These are phyloP conservation scores for Wilhelminamyces savonicus DNA, from an alignment of 805 yeast genomes.

Conservation along the genomic window DNA sequence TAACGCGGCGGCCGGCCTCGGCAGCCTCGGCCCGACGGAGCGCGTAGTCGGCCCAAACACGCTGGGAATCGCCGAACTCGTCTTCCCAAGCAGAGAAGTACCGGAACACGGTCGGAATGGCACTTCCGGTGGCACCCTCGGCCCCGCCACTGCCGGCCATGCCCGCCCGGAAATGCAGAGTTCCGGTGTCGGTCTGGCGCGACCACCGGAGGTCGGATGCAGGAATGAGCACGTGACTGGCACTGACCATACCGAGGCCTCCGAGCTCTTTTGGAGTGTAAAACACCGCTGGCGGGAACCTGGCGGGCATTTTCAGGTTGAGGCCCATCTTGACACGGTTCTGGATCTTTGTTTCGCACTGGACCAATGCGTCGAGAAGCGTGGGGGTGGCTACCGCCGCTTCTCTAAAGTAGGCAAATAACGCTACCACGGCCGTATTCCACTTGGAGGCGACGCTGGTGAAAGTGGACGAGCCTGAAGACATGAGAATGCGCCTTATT, in stretches of 20 bases:
- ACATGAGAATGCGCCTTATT: slow-evolving; percentile 85
- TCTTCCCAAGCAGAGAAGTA: slow-evolving; percentile 96
- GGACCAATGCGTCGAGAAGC: slow-evolving; percentile 75
- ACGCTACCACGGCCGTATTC: slow-evolving; percentile 85
- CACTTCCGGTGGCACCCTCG: slow-evolving; percentile 68
- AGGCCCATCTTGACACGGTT: slow-evolving; percentile 91
- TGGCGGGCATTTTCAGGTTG: slow-evolving; percentile 96
- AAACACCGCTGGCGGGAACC: slow-evolving; percentile 98
- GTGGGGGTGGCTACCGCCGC: slow-evolving; percentile 82
- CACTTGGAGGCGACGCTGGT: slow-evolving; percentile 92
- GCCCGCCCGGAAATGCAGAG: slow-evolving; percentile 90
- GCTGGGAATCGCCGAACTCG: slow-evolving; percentile 86
- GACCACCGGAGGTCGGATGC: slow-evolving; percentile 91
- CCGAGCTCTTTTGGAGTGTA: slow-evolving; percentile 97
- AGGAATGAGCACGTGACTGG: slow-evolving; percentile 92
- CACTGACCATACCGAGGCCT: slow-evolving; percentile 96
- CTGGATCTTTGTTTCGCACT: slow-evolving; percentile 88
- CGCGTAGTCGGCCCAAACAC: slow-evolving; percentile 98
- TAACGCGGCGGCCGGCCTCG: slow-evolving; percentile 76
- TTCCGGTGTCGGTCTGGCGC: slow-evolving; percentile 88
- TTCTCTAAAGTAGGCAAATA: slow-evolving; percentile 88
- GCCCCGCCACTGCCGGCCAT: too few relatives aligned
- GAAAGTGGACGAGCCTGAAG: slow-evolving; percentile 93
- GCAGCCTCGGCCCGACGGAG: slow-evolving; percentile 81
- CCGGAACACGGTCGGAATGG: slow-evolving; percentile 90